These are phyloP conservation scores for Phytophthora fragariae DNA, from an alignment of 352 stramenopile genomes.

Conservation along the genomic window DNA sequence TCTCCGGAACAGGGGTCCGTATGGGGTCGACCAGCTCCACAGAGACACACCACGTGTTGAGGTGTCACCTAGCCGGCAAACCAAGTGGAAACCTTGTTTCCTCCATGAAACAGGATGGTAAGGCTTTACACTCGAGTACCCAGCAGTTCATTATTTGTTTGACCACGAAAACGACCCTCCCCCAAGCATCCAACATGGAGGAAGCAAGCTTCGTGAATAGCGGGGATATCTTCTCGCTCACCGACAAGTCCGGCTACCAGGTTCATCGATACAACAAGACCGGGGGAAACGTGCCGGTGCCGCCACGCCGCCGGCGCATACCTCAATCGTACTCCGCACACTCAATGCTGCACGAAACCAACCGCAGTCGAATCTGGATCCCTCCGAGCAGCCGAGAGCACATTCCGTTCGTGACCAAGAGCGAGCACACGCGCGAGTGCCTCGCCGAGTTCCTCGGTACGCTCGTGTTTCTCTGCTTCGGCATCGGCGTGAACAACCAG, in stretches of 20 bases:
- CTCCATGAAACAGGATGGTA: conserved; percentile 7
- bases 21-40: conserved; percentile 17
- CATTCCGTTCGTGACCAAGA: conserved; percentile 41
- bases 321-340: conserved; percentile 25
- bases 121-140: not conserved
- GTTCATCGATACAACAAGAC: conserved; percentile 18
- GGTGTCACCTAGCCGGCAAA: conserved; percentile 17
- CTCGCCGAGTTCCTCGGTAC: conserved; percentile 60
- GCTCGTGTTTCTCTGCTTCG: conserved; percentile 62
- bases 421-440: conserved; percentile 55
- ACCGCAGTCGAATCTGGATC: conserved; percentile 29
- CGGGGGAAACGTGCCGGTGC: not conserved
- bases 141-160: conserved; percentile 24
- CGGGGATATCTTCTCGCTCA: conserved; percentile 39
- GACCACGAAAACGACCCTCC: not conserved
- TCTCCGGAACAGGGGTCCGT: conserved; percentile 13
- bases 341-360: conserved; percentile 36
- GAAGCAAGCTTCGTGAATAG: conserved; percentile 33
- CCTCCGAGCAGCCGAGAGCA: conserved; percentile 18
- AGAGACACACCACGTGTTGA: conserved; percentile 24
- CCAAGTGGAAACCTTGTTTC: conserved; percentile 9
- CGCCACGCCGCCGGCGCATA: conserved; percentile 14
- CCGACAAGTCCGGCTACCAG: conserved; percentile 40
- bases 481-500: conserved; percentile 60
- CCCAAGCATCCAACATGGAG: conserved; percentile 17